A percentile compares a stretch with the other conserved stretches of the same genome.
Evolutionary conservation across 768 basidiomycete species (phyloP).

Genomic region (Tremella yokohamensis): DNA sequence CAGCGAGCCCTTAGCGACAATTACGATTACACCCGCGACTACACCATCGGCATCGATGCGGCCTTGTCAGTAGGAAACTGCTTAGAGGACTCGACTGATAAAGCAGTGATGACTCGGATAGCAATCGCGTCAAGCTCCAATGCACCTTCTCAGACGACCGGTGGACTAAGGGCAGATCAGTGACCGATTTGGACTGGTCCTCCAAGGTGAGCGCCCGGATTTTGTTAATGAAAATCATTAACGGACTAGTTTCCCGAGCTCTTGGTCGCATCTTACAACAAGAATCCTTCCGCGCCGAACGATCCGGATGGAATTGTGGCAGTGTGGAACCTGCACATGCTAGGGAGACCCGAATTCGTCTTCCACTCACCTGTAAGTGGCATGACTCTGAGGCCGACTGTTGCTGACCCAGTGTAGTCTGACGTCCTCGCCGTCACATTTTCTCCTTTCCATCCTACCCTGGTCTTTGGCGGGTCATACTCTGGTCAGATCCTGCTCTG

Average conservation of each 20-base stretch:
- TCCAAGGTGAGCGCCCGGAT: constrained; percentile 64
- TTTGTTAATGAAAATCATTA: neutral
- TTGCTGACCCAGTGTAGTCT: constrained; percentile 59
- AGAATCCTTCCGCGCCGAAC: constrained; percentile 85
- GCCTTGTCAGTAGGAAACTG: constrained; percentile 62
- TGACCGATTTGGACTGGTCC: constrained; percentile 97
- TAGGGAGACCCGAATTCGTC: constrained; percentile 93
- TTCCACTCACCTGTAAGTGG: constrained; percentile 89
- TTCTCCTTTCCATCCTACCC: constrained; percentile 95
- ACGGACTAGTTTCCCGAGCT: constrained; percentile 81
- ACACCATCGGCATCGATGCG: constrained; percentile 81
- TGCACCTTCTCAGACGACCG: constrained; percentile 91
- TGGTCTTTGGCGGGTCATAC: constrained; percentile 97
- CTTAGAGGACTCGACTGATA: neutral
- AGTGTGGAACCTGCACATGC: constrained; percentile 92
- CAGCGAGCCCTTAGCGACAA: constrained; percentile 90
- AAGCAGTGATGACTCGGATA: constrained; percentile 80
- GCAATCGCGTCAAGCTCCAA: constrained; percentile 82
- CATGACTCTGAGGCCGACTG: neutral
- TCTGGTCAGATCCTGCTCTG: constrained; percentile 96
- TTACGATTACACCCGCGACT: constrained; percentile 96
- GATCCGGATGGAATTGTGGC: constrained; percentile 97
- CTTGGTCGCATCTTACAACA: constrained; percentile 93
- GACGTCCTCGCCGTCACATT: constrained; percentile 95
- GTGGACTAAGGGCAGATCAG: constrained; percentile 85